Conservation (phyloP, 2,329 filamentous ascomycete species). For the Pseudogymnoascus sp. region DNA sequence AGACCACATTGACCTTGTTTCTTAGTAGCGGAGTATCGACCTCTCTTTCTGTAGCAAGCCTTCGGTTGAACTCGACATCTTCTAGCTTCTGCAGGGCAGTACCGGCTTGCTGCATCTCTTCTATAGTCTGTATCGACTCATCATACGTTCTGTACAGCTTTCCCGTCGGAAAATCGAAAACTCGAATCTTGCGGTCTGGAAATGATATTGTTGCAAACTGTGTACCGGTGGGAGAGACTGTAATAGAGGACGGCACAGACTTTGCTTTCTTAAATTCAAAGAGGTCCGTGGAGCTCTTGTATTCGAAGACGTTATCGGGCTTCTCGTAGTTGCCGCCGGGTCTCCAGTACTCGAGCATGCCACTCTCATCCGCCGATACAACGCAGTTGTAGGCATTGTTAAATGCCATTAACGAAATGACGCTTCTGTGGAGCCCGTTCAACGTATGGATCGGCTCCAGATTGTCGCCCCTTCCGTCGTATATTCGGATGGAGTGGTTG, state of each 20-base stretch:
- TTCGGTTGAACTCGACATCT: constrained; percentile 82
- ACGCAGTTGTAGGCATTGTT: constrained; percentile 87
- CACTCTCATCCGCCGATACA: constrained; percentile 76
- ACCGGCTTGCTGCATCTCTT: constrained; percentile 93
- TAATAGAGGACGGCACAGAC: constrained; percentile 70
- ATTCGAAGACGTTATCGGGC: constrained; percentile 81
- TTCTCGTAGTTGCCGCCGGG: constrained; percentile 78
- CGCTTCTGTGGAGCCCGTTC: constrained; percentile 67
- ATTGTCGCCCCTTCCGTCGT: constrained; percentile 81
- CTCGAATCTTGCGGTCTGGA: constrained; percentile 82
- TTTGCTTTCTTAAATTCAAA: constrained; percentile 98
- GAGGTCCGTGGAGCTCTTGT: constrained; percentile 87
- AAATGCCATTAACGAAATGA: constrained; percentile 79
- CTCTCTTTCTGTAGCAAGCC: constrained; percentile 78
- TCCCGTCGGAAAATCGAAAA: constrained; percentile 86
- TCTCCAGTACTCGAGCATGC: constrained; percentile 96
- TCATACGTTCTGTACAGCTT: constrained; percentile 92
- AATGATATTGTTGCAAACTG: constrained; percentile 86
- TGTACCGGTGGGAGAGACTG: constrained; percentile 75
- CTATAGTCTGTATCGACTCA: constrained; percentile 80
- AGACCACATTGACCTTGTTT: constrained; percentile 74
- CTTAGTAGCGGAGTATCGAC: constrained; percentile 62
- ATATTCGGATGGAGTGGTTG: constrained; percentile 68
- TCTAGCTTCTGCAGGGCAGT: constrained; percentile 75
- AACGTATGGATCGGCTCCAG: constrained; percentile 68